phyloP scores from a whole-genome alignment of 2,329 filamentous ascomycete genomes.

The Talaromyces sp. region DNA sequence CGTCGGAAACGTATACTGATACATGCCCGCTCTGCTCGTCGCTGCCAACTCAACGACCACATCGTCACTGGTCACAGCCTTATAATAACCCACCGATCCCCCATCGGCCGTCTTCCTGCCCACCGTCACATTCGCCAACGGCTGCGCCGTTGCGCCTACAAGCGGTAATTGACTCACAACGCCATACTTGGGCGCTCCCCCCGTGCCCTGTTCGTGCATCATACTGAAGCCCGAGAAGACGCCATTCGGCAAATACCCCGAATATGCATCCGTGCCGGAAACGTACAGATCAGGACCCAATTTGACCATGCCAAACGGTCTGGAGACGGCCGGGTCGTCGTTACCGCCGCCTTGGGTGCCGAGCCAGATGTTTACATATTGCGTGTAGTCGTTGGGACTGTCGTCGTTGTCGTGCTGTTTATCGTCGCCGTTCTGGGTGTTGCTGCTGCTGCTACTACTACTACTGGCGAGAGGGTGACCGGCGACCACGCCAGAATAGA shows the following conservation, averaged over 20 bases:
- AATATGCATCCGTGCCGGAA: constrained; percentile 56
- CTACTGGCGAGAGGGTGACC: background rate
- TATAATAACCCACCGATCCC: constrained; percentile 62
- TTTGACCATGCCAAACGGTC: constrained; percentile 56
- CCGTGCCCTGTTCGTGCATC: constrained; percentile 54
- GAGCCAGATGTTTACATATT: constrained; percentile 14
- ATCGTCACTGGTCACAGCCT: constrained; percentile 55
- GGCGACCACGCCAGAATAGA: background rate
- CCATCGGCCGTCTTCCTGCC: constrained; percentile 51
- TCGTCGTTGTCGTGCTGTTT: background rate
- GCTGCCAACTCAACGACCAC: constrained; percentile 63
- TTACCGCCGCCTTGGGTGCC: constrained; percentile 40
- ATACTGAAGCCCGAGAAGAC: constrained; percentile 52
- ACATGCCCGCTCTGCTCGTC: constrained; percentile 59
- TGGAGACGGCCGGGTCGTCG: constrained; percentile 54
- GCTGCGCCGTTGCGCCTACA: constrained; percentile 50
- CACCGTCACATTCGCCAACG: constrained; percentile 55
- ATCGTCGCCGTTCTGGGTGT: background rate
- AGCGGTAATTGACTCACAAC: constrained; percentile 56
- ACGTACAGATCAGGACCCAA: constrained; percentile 52
- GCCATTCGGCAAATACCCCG: constrained; percentile 49
- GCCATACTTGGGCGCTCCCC: constrained; percentile 47
- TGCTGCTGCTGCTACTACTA: background rate
- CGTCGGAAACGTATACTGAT: constrained; percentile 61
- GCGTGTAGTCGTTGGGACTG: constrained; percentile 7